phyloP scores from a whole-genome alignment of 73 alveolate genomes.

The Breviolum minutum region DNA sequence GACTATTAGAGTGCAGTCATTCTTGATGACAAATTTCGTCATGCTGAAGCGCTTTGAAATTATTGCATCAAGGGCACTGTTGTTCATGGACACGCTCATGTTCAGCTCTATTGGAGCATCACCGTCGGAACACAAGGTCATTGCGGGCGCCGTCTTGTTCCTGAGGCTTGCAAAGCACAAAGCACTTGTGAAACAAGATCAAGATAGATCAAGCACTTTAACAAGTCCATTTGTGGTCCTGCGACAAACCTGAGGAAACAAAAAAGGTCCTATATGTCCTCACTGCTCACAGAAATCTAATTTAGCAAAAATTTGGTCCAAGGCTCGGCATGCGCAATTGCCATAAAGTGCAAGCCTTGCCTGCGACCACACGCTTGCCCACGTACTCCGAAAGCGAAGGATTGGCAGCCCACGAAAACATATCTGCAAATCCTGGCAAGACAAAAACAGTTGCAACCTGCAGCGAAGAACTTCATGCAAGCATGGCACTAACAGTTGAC shows the following conservation, averaged over 20 bases:
- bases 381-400: conserved; percentile 26
- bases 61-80: conserved; percentile 6
- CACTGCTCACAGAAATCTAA: too few species aligned
- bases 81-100: not conserved
- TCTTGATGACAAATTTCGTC: not conserved
- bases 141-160: not conserved
- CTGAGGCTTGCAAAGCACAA: not conserved
- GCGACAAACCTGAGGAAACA: too few species aligned
- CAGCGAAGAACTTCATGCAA: not conserved
- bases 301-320: not conserved
- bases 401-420: conserved; percentile 73
- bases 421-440: conserved; percentile 15
- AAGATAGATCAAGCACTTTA: too few species aligned
- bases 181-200: not conserved
- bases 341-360: conserved; percentile 60
- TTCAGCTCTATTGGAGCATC: conserved; percentile 42
- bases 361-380: conserved; percentile 60
- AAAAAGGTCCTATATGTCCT: too few species aligned
- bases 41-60: not conserved
- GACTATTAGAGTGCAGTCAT: not conserved
- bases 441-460: not conserved
- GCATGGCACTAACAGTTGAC: not conserved
- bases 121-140: conserved; percentile 52
- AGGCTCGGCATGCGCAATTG: not conserved
- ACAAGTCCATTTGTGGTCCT: too few species aligned